Conservation (phyloP, 768 basidiomycete species). For the Leccinum uliginosum region DNA sequence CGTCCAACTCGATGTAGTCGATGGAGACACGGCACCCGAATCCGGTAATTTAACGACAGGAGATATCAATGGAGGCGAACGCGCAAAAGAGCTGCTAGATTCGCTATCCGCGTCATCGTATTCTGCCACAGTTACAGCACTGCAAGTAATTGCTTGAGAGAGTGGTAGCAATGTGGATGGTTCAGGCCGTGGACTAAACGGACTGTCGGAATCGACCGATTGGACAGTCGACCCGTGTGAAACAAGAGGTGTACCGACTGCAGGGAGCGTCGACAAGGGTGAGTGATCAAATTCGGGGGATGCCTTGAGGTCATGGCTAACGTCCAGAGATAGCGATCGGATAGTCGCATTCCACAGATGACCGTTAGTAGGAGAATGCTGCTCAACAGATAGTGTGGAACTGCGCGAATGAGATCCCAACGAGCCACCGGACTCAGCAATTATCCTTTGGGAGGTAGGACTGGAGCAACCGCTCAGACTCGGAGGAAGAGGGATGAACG, state of each 20-base stretch:
- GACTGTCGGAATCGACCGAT: slow-evolving; percentile 17
- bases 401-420: slow-evolving; percentile 25
- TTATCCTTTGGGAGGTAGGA: slow-evolving; percentile 24
- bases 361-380: slow-evolving; percentile 21
- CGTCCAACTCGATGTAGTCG: slow-evolving; percentile 28
- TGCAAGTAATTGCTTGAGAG: slow-evolving; percentile 12
- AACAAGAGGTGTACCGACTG: slow-evolving; percentile 28
- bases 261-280: slow-evolving; percentile 29
- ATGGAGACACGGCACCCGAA: slow-evolving; percentile 17
- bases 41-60: slow-evolving; percentile 29
- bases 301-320: slow-evolving; percentile 4
- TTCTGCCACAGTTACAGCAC: slow-evolving; percentile 1
- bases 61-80: slow-evolving; percentile 26
- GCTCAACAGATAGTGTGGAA: slow-evolving; percentile 28
- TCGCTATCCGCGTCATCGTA: slow-evolving; percentile 15
- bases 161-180: slow-evolving; percentile 16
- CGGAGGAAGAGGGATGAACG: slow-evolving; percentile 29
- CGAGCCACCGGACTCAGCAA: slow-evolving; percentile 14
- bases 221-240: slow-evolving; percentile 10
- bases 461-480: slow-evolving; percentile 31
- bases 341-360: slow-evolving; percentile 9
- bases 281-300: slow-evolving; percentile 25
- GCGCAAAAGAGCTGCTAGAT: slow-evolving; percentile 23
- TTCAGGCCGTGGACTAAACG: slow-evolving; percentile 30
- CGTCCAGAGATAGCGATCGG: slow-evolving; percentile 9